Conservation (phyloP, 352 stramenopile genomes). For the Blastocystis sp. region DNA sequence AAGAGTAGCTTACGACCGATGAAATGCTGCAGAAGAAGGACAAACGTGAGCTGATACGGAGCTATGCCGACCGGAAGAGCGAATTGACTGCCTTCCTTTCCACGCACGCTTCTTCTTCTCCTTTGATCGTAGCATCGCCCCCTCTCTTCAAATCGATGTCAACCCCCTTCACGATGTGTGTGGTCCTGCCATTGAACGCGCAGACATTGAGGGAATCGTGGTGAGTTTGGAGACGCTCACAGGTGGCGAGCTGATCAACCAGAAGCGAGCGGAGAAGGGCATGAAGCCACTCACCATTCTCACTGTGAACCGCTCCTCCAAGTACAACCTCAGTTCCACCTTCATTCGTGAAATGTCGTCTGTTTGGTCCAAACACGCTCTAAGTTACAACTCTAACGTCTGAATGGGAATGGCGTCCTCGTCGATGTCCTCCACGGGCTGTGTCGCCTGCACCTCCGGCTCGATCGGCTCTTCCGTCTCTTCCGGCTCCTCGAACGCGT, state of each 20-base stretch:
- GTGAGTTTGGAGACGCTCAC: conserved; percentile 60
- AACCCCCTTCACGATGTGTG: conserved; percentile 49
- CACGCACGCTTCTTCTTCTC: neutral
- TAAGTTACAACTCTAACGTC: conserved; percentile 38
- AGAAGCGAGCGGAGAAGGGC: conserved; percentile 7
- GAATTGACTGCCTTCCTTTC: neutral
- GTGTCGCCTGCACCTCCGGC: neutral
- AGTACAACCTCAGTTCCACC: conserved; percentile 63
- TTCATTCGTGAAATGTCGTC: conserved; percentile 65
- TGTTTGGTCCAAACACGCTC: conserved; percentile 33
- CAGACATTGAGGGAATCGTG: conserved; percentile 59
- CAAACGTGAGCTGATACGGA: conserved; percentile 38
- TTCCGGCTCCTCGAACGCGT: conserved; percentile 26
- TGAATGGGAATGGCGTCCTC: conserved; percentile 16
- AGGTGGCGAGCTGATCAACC: conserved; percentile 57
- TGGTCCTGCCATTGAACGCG: conserved; percentile 10
- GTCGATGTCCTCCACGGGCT: neutral
- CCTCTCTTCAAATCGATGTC: conserved; percentile 18
- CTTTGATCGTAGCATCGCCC: conserved; percentile 21
- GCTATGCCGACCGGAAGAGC: conserved; percentile 41
- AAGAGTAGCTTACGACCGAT: conserved; percentile 49
- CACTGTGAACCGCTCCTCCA: conserved; percentile 62
- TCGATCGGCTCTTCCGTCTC: neutral
- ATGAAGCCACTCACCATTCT: conserved; percentile 49
- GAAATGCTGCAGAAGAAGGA: conserved; percentile 41